phyloP scores from a whole-genome alignment of 148 eudicot genomes.

The Rhododendron mucronatum region DNA sequence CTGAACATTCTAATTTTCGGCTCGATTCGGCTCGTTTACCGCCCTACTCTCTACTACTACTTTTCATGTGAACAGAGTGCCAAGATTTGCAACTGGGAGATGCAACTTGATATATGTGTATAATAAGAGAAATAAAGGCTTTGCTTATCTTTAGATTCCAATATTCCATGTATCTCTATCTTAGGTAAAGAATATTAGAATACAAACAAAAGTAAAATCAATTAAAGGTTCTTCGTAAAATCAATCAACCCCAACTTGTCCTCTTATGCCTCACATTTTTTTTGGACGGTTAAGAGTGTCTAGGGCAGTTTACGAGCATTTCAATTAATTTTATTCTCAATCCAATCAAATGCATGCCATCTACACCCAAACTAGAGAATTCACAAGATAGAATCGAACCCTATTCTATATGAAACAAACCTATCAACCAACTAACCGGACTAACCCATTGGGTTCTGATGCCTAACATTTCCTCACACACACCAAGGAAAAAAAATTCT shows the following conservation, averaged over 20 bases:
- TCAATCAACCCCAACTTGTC: conserved; percentile 28
- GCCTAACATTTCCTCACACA: background rate
- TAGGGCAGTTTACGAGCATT: accelerated
- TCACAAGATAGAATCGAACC: too few relatives aligned
- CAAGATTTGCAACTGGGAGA: conserved; percentile 5
- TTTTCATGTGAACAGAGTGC: conserved; percentile 27
- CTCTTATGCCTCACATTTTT: background rate
- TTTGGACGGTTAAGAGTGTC: background rate
- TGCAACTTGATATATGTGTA: conserved; percentile 18
- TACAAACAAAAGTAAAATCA: conserved; percentile 13
- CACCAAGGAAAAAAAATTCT: background rate
- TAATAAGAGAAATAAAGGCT: background rate
- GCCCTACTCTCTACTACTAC: background rate
- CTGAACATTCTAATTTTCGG: too few relatives aligned
- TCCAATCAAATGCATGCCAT: too few relatives aligned
- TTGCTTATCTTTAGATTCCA: conserved; percentile 23
- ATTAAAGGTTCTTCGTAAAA: conserved; percentile 2
- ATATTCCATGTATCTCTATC: conserved; percentile 19
- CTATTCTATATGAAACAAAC: background rate
- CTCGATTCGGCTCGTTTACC: too few relatives aligned
- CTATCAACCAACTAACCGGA: background rate
- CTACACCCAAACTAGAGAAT: background rate
- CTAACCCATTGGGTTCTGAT: background rate
- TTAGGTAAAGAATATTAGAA: conserved; percentile 15
- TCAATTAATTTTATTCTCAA: accelerated